These are phyloP conservation scores for Lagenidium giganteum DNA, from an alignment of 352 stramenopile genomes.

Conservation along the genomic window DNA sequence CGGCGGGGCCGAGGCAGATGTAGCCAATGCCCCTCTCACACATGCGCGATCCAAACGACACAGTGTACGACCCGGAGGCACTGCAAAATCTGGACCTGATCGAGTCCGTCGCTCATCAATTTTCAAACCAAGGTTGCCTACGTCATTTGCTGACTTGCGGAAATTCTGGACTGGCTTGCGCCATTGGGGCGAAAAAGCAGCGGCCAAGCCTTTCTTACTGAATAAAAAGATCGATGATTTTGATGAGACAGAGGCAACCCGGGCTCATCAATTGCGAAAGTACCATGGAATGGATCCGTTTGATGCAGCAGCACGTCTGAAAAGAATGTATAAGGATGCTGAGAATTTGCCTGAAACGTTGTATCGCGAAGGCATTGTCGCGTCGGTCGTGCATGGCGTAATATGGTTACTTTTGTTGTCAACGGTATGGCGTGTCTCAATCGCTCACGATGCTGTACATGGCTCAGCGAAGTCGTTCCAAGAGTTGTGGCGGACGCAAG, in stretches of 20 bases:
- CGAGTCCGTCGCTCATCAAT: too few relatives aligned
- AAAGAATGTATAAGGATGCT: conserved; percentile 18
- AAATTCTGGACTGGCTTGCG: too few relatives aligned
- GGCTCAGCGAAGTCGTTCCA: conserved; percentile 18
- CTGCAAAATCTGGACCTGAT: too few relatives aligned
- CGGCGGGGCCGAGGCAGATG: neutral
- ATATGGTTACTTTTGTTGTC: conserved; percentile 14
- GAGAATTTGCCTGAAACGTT: conserved; percentile 3
- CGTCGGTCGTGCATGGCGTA: conserved; percentile 2
- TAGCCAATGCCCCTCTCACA: neutral
- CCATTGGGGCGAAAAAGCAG: too few relatives aligned
- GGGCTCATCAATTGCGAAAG: conserved; percentile 11
- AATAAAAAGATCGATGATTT: conserved; percentile 13
- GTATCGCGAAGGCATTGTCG: conserved; percentile 15
- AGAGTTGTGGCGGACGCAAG: too few relatives aligned
- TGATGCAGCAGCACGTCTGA: conserved; percentile 17
- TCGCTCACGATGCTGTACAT: conserved; percentile 21
- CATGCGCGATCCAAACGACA: too few relatives aligned
- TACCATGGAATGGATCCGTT: conserved; percentile 28
- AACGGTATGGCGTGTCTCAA: conserved; percentile 25
- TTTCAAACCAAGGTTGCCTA: too few relatives aligned
- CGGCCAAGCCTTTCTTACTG: too few relatives aligned
- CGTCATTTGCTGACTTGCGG: too few relatives aligned
- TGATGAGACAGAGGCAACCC: conserved; percentile 10
- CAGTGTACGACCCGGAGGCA: too few relatives aligned